These are phyloP conservation scores for Stachybotrys chlorohalonatus DNA, from an alignment of 2,329 filamentous ascomycete genomes.

Conservation along the genomic window DNA sequence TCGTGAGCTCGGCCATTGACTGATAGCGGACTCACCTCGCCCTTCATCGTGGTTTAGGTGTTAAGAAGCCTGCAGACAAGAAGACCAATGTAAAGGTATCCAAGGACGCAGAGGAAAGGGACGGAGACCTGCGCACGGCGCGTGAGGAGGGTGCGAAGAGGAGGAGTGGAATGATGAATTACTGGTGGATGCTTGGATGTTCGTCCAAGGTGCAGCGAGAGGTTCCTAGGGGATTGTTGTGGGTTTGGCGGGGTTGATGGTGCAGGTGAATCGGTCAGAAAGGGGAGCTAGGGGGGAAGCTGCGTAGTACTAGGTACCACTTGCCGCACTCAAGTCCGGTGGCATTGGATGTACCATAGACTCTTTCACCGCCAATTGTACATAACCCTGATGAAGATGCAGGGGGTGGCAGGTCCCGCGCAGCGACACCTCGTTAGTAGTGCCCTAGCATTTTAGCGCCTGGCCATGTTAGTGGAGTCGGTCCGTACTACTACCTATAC, in stretches of 20 bases:
- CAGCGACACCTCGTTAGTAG: no score
- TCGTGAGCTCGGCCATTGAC: slow-evolving; percentile 4
- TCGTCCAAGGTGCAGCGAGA: background rate
- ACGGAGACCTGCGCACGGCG: slow-evolving; percentile 24
- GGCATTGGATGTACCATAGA: background rate
- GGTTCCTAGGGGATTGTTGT: slow-evolving; percentile 4
- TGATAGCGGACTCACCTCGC: slow-evolving; percentile 36
- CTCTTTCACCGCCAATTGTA: background rate
- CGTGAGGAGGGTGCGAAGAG: slow-evolving; percentile 8
- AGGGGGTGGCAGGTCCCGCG: background rate
- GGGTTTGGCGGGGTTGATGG: slow-evolving; percentile 17
- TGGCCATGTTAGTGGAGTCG: no score
- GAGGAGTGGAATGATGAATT: slow-evolving; percentile 24
- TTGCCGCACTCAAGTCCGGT: background rate
- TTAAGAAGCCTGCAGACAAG: slow-evolving; percentile 11
- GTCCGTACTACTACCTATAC: no score
- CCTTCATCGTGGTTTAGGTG: slow-evolving; percentile 38
- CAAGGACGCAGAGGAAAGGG: slow-evolving; percentile 6
- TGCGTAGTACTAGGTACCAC: background rate
- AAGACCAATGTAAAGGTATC: slow-evolving; percentile 8
- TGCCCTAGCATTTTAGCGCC: no score
- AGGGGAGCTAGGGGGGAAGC: background rate
- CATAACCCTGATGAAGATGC: background rate
- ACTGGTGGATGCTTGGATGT: slow-evolving; percentile 11
- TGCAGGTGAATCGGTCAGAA: background rate